Evolutionary conservation across 257 asterid species (phyloP), one percentile per base, ranked within the genome.

Genomic region (Plantago ovata): DNA sequence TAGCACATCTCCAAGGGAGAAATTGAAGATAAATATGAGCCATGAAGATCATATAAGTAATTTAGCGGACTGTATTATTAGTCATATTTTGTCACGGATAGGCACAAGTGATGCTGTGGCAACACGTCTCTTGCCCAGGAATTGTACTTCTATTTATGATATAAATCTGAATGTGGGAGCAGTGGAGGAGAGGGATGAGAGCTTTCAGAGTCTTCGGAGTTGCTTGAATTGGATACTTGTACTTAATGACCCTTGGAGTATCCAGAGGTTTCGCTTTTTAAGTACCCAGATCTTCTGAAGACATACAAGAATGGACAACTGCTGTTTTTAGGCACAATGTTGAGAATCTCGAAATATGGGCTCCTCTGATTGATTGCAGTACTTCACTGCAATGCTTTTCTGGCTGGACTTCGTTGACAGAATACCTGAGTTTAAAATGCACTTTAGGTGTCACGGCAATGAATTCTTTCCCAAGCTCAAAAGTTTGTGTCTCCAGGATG

Each of bases 291-390:
- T 3, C 36, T 7, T 12, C 15, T 0, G 1, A 1, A 10, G 36
- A 11, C 32, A 0, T 49, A 3, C 1, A 11, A 14, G 14, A 1
- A n/a, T 49, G 36, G 55, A 1, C 28, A 50, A 12, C 32, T 4
- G 3, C 38, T 22, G 56, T 50, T 50, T 12, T 13, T 8, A 50
- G n/a, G 56, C 56, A 16, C 38, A 50, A 50, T 50, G 56, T 22
- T 5, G 33, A 50, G 18, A 50, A 9, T 36, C 13, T 50, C 1
- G 14, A 22, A 3, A 22, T 50, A 50, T 1, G 3, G 13, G 56
- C 10, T 22, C n/a, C 1, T 20, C 28, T 20, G 5, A 6, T 1
- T 3, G 4, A 12, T 0, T 15, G 3, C 22, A 2, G 13, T 12
- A 9, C 13, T 16, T 22, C 33, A 50, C 10, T 0, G 15, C 10